Evolutionary conservation across 768 basidiomycete species (phyloP), one percentile per base, ranked within the genome.

Genomic region (Podaxis sp.): DNA sequence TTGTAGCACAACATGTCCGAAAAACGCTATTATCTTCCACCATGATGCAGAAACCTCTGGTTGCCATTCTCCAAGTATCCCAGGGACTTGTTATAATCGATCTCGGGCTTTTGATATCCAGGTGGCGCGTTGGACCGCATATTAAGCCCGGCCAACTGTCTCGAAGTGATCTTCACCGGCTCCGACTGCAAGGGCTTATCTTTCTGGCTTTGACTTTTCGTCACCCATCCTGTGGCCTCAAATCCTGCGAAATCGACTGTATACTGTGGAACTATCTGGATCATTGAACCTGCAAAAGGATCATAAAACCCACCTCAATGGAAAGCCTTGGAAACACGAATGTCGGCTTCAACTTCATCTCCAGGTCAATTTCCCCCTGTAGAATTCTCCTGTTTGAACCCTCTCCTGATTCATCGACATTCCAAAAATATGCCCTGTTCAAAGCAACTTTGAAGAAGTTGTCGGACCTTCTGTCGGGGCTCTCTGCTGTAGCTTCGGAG

Each of bases 391-490:
- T 40, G 26, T 49, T 62, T 13, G 26, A 12, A 1, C 53, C 61
- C 3, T 19, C 19, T 12, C 44, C 61, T 48, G 52, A 26, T 17
- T 62, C 61, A n/a, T 62, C 22, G 4, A 24, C 61, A 15, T 24
- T 38, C 85, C 84, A 88, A 69, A 85, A 84, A 39, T 77, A 77
- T 1, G 79, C 85, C 51, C 74, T 73, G 7, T 79, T 80, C 17
- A 76, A 74, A 22, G 65, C 71, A 52, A 77, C 74, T 6, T 70
- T 64, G 70, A 87, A 84, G 56, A 76, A 76, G 64, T 81, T 84
- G 69, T 82, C 78, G 38, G 80, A 79, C 30, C 80, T 74, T 39
- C 77, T 71, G 2, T 70, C 70, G 6, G 68, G 72, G 13, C 71
- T 70, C 24, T 77, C 79, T 17, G 75, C 73, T 26, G 77, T 80